phyloP scores from a whole-genome alignment of 768 basidiomycete species.

The Hortiboletus flavorubellus region DNA sequence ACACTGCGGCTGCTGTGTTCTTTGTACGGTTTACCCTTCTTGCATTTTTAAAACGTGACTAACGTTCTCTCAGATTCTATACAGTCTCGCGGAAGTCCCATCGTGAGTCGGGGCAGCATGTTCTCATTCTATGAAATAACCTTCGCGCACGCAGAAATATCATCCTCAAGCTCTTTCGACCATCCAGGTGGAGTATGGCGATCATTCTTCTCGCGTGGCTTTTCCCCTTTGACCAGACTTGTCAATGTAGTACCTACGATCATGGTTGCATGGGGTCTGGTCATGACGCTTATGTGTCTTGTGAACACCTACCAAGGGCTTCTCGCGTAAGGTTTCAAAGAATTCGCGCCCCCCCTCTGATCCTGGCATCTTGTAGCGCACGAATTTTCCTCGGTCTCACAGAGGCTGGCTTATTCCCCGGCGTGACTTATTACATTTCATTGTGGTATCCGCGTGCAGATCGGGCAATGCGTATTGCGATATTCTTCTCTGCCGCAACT shows the following conservation, averaged over 20 bases:
- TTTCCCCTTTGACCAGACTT: slow-evolving; percentile 8
- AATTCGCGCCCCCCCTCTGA: not conserved
- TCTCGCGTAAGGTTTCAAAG: slow-evolving; percentile 25
- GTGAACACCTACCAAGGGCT: slow-evolving; percentile 33
- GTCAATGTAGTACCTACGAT: slow-evolving; percentile 36
- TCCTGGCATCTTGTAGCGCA: slow-evolving; percentile 21
- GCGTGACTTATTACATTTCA: slow-evolving; percentile 45
- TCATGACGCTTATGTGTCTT: slow-evolving; percentile 39
- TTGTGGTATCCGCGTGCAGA: slow-evolving; percentile 61
- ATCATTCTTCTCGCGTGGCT: not conserved
- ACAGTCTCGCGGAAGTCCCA: slow-evolving; percentile 37
- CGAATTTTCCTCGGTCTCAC: slow-evolving; percentile 45
- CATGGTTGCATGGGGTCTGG: slow-evolving; percentile 39
- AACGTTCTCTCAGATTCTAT: slow-evolving; percentile 28
- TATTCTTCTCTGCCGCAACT: slow-evolving; percentile 64
- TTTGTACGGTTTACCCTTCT: slow-evolving; percentile 23
- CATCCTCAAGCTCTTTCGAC: slow-evolving; percentile 33
- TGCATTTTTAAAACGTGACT: not conserved
- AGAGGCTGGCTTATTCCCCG: slow-evolving; percentile 45
- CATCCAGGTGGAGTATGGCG: slow-evolving; percentile 36
- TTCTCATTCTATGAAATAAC: slow-evolving; percentile 1
- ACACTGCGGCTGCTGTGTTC: slow-evolving; percentile 38
- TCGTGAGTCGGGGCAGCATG: slow-evolving; percentile 27
- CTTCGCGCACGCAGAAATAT: slow-evolving; percentile 34
- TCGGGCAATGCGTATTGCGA: slow-evolving; percentile 53